A percentile compares a stretch with the other conserved stretches of the same genome.
Evolutionary conservation across 2,329 filamentous ascomycete genomes (phyloP).

Genomic region (Drechslerella coelobrocha): DNA sequence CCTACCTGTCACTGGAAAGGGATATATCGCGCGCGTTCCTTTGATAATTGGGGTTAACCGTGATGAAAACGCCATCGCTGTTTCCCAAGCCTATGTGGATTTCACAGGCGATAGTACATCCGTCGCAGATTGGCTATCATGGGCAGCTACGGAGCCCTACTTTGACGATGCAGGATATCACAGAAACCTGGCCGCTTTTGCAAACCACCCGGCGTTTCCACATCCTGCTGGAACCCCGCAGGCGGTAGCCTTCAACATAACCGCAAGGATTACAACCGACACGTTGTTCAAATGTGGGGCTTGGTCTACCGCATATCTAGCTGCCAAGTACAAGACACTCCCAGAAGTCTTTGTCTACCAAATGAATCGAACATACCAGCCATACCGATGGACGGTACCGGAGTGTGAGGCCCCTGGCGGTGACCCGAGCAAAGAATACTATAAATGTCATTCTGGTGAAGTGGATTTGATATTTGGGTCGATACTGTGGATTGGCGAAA

Average conservation of each 20-base stretch:
- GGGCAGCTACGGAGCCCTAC: conserved; percentile 43
- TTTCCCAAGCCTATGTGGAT: conserved; percentile 54
- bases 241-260: conserved; percentile 56
- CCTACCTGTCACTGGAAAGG: conserved; percentile 55
- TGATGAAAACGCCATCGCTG: conserved; percentile 57
- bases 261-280: conserved; percentile 56
- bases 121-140: conserved; percentile 32
- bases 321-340: conserved; percentile 56
- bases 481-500: conserved; percentile 55
- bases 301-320: conserved; percentile 57
- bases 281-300: conserved; percentile 57
- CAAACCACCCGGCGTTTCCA: conserved; percentile 49
- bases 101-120: conserved; percentile 53
- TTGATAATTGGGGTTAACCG: conserved; percentile 59
- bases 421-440: conserved; percentile 58
- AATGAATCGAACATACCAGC: conserved; percentile 60
- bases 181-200: conserved; percentile 46
- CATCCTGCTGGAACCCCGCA: conserved; percentile 41
- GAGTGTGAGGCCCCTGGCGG: conserved; percentile 56
- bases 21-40: conserved; percentile 54
- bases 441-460: conserved; percentile 60
- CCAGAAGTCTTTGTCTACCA: conserved; percentile 57
- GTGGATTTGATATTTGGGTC: conserved; percentile 59
- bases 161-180: conserved; percentile 5
- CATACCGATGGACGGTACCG: conserved; percentile 55